A percentile compares a stretch with the other conserved stretches of the same genome.
Evolutionary conservation across 2,329 filamentous ascomycete genomes (phyloP).

Genomic region (Diplodia seriata): DNA sequence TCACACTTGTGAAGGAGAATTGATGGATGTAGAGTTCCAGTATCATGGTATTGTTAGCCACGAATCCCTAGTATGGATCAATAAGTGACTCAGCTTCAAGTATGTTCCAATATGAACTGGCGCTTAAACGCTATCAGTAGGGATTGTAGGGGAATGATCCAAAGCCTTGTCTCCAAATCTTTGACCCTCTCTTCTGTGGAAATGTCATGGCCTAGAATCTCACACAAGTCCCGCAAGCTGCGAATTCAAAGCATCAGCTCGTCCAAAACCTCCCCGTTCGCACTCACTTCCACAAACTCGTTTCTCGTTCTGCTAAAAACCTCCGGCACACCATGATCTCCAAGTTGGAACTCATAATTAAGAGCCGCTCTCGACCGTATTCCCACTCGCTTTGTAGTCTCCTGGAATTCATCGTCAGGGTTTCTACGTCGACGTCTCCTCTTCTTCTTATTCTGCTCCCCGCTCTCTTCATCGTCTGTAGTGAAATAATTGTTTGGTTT

Average conservation of each 20-base stretch:
- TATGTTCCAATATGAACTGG: no score
- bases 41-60: no score
- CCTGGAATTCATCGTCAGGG: neutral
- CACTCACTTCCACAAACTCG: neutral
- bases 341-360: neutral
- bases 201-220: no score
- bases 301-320: neutral
- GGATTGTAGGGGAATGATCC: no score
- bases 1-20: neutral
- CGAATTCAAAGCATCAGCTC: neutral
- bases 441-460: neutral
- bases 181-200: no score
- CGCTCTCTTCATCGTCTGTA: neutral
- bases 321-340: neutral
- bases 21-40: no score
- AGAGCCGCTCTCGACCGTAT: neutral
- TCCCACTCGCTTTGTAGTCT: neutral
- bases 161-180: no score
- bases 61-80: no score
- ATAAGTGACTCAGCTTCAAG: no score
- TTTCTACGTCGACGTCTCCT: neutral
- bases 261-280: neutral
- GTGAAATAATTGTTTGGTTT: neutral
- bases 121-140: fast-evolving
- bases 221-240: no score